Evolutionary conservation across 2,329 filamentous ascomycete genomes (phyloP).

Genomic region (Colletotrichum musae): DNA sequence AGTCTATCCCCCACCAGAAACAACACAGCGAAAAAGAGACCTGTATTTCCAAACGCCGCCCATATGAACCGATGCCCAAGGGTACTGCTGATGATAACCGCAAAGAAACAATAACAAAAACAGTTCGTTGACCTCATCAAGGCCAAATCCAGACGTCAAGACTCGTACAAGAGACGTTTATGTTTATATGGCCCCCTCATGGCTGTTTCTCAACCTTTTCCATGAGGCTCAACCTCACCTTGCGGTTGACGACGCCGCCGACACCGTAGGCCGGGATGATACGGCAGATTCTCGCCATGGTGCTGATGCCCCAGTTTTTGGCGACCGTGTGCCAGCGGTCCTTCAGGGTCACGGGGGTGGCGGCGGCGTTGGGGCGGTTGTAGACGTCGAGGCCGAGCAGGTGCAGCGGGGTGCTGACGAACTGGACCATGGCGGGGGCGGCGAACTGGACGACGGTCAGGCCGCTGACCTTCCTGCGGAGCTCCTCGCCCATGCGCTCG

Average conservation of each 20-base stretch:
- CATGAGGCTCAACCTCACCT: conserved; percentile 79
- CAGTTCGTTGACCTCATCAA: conserved; percentile 19
- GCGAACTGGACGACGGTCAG: conserved; percentile 81
- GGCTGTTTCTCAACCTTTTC: conserved; percentile 49
- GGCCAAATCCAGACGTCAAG: conserved; percentile 9
- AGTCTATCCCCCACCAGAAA: conserved; percentile 25
- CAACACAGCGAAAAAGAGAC: not conserved
- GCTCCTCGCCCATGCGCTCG: conserved; percentile 65
- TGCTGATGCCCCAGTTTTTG: conserved; percentile 82
- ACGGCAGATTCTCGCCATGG: conserved; percentile 82
- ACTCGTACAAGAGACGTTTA: not conserved
- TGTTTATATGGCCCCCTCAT: not conserved
- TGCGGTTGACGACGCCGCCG: conserved; percentile 87
- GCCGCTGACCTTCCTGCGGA: conserved; percentile 66
- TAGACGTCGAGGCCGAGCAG: conserved; percentile 89
- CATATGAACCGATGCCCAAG: conserved; percentile 31
- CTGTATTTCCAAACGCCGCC: conserved; percentile 32
- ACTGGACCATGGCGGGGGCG: conserved; percentile 83
- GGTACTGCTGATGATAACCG: conserved; percentile 16
- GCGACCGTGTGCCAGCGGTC: conserved; percentile 79
- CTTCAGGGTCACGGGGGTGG: conserved; percentile 55
- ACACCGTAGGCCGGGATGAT: conserved; percentile 93
- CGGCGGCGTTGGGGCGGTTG: conserved; percentile 71
- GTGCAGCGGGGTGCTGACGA: conserved; percentile 87
- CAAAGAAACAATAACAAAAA: not conserved